Evolutionary conservation across 2,329 filamentous ascomycete species (phyloP), one percentile per base, ranked within the genome.

Genomic region (Aspergillus quadricinctus): DNA sequence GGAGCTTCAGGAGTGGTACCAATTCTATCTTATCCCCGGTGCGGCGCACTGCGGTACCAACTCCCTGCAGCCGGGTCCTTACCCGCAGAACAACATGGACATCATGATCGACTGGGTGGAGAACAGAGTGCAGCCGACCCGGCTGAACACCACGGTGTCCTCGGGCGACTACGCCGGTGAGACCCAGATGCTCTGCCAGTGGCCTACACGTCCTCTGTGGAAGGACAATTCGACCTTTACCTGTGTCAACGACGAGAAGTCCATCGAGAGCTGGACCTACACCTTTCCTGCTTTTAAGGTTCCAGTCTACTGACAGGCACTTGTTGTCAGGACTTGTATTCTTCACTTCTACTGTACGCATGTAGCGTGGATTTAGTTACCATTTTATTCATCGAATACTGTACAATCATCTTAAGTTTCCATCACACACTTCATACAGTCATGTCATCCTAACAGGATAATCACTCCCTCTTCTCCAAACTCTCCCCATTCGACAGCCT

Each of bases 101-200:
- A 73, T 66, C 1, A 68, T 81, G 61, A 78, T 84, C 50, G 70
- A 80, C 54, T 83, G 80, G 81, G 80, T 81, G 0, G 80, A 83
- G 70, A 75, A 78, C 11, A 78, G 75, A 2, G 65, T 73, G 4
- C 74, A 71, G 48, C 80, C 81, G 1, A 69, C 65, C 8, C 75
- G 69, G 0, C 62, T 83, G 40, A 78, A 78, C 45, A 77, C 73
- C 1, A 77, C 75, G 1, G 68, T 70, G 7, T 63, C 66, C 9
- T 64, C 66, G 3, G 69, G 74, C 59, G 35, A 60, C 8, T 66
- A 71, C 23, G 54, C 58, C 14, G 70, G 70, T 1, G 64, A 72
- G 59, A 72, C 64, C 3, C 67, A 70, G 59, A 66, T 68, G 68
- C 60, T 73, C 21, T 73, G 71, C 57, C 68, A 68, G 61, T 73